A percentile compares a stretch with the other conserved stretches of the same genome.
phyloP scores from a whole-genome alignment of 495 filamentous ascomycete species.

The Sphaerosporella brunnea region DNA sequence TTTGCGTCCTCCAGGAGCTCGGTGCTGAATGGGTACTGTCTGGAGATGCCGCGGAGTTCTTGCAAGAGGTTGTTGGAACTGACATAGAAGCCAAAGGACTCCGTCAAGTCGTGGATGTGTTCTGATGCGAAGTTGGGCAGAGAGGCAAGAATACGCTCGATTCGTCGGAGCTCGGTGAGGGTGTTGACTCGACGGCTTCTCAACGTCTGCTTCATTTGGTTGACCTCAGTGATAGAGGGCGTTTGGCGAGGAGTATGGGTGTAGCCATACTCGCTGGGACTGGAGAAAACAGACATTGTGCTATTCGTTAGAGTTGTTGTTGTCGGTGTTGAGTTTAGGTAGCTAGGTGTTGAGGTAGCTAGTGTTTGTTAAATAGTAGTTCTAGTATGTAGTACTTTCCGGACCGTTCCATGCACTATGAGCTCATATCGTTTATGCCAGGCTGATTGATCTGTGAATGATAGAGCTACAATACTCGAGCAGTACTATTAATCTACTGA shows the following conservation, averaged over 20 bases:
- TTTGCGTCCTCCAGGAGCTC: constrained; percentile 52
- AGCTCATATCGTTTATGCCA: too few relatives aligned
- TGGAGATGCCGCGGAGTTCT: constrained; percentile 50
- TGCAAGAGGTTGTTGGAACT: constrained; percentile 52
- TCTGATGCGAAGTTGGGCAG: constrained; percentile 28
- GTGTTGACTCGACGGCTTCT: constrained; percentile 52
- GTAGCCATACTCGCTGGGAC: not conserved
- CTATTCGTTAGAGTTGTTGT: not conserved
- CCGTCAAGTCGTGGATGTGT: constrained; percentile 38
- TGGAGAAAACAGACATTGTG: constrained; percentile 1
- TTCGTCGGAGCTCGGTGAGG: constrained; percentile 53
- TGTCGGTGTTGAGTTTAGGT: not conserved
- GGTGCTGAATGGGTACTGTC: constrained; percentile 54
- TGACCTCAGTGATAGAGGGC: constrained; percentile 27
- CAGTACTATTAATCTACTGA: too few relatives aligned
- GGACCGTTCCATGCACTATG: too few relatives aligned
- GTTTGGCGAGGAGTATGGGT: not conserved
- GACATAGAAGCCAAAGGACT: constrained; percentile 59
- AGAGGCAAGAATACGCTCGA: constrained; percentile 45
- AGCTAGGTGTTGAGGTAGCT: not conserved
- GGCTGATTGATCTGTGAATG: too few relatives aligned
- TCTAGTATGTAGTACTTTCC: too few relatives aligned
- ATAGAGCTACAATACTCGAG: too few relatives aligned
- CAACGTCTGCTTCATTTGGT: constrained; percentile 36
- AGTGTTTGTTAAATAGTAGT: too few relatives aligned